phyloP scores from a whole-genome alignment of 345 rosid species.

The Garcia nutans region DNA sequence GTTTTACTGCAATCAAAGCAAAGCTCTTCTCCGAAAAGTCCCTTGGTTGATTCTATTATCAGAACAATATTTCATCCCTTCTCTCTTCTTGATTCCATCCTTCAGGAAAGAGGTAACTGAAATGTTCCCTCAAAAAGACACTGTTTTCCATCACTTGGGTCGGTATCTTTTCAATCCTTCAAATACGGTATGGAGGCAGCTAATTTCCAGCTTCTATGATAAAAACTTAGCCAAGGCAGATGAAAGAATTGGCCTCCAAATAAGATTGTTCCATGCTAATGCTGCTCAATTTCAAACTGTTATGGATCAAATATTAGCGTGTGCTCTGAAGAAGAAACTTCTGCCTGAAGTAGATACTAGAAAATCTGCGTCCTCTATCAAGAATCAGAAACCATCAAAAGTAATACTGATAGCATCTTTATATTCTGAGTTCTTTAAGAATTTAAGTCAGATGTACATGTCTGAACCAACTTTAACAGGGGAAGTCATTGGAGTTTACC shows the following conservation, averaged over 20 bases:
- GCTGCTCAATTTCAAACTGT: background rate
- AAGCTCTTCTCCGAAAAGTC: conserved; percentile 10
- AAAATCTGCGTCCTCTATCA: background rate
- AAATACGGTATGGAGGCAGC: conserved; percentile 23
- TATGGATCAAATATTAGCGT: conserved; percentile 15
- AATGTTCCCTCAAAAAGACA: conserved; percentile 28
- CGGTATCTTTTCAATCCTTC: conserved; percentile 32
- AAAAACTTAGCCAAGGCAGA: conserved; percentile 24
- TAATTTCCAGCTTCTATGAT: conserved; percentile 24
- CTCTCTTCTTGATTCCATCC: conserved; percentile 19
- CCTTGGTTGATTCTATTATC: conserved; percentile 27
- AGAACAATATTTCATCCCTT: conserved; percentile 29
- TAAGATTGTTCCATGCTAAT: conserved; percentile 16
- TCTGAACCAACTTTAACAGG: conserved; percentile 2
- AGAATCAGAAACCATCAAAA: conserved; percentile 8
- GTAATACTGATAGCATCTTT: conserved; percentile 13
- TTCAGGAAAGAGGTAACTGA: conserved; percentile 12
- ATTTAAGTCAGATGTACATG: conserved; percentile 7
- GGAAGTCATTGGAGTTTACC: conserved; percentile 16
- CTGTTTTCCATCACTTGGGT: conserved; percentile 29
- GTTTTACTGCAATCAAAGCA: conserved; percentile 22
- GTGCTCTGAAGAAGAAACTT: conserved; percentile 18
- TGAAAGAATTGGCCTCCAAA: conserved; percentile 25
- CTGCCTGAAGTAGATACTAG: conserved; percentile 9
- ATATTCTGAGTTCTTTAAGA: conserved; percentile 10